These are phyloP conservation scores for Trichoderma sp. DNA, from an alignment of 2,329 filamentous ascomycete genomes.

Conservation along the genomic window DNA sequence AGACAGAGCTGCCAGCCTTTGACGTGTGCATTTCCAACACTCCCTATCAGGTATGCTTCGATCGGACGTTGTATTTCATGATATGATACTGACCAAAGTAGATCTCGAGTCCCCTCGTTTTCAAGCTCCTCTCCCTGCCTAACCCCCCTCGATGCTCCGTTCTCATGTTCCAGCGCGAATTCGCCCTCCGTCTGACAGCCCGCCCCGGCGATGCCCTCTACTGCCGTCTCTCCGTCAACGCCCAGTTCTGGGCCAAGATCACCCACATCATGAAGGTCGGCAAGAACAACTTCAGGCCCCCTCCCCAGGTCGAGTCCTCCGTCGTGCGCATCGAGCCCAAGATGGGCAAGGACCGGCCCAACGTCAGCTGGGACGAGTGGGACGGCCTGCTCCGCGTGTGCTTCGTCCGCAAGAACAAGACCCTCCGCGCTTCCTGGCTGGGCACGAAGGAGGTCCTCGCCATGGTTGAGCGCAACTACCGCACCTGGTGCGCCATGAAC, in stretches of 20 bases:
- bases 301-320: conserved; percentile 86
- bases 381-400: conserved; percentile 80
- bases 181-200: conserved; percentile 85
- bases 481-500: conserved; percentile 85
- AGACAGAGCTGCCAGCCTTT: conserved; percentile 72
- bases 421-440: conserved; percentile 76
- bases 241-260: conserved; percentile 75
- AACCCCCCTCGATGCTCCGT: conserved; percentile 81
- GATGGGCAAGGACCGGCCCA: conserved; percentile 69
- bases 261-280: conserved; percentile 88
- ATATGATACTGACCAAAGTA: conserved; percentile 31
- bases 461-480: conserved; percentile 83
- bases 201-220: conserved; percentile 86
- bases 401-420: conserved; percentile 80
- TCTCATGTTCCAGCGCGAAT: conserved; percentile 97
- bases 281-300: conserved; percentile 93
- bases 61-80: too few species aligned
- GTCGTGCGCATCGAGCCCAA: conserved; percentile 91
- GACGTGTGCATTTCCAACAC: conserved; percentile 76
- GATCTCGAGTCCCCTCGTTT: conserved; percentile 89
- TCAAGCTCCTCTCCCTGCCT: conserved; percentile 78
- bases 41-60: conserved; percentile 56
- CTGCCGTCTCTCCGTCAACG: conserved; percentile 86
- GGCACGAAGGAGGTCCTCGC: conserved; percentile 76
- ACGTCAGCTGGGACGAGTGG: conserved; percentile 93